phyloP scores from a whole-genome alignment of 2,329 filamentous ascomycete genomes.

The Ophiostoma novo-ulmi region DNA sequence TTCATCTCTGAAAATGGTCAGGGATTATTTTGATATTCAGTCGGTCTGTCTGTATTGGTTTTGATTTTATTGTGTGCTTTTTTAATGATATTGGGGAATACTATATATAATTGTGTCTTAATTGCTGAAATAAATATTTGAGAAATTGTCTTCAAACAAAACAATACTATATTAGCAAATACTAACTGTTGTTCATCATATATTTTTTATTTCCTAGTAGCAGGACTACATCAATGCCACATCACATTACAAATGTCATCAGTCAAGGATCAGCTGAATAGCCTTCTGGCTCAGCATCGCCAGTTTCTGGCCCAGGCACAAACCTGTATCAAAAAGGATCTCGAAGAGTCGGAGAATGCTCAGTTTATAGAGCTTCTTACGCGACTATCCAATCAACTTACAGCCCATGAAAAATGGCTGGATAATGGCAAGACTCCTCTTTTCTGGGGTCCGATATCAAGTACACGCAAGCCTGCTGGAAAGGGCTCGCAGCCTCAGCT shows the following conservation, averaged over 20 bases:
- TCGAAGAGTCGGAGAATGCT: neutral
- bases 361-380: neutral
- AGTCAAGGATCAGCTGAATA: neutral
- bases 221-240: neutral
- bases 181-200: neutral
- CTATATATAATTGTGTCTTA: too few relatives aligned
- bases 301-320: slow-evolving; percentile 16
- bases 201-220: neutral
- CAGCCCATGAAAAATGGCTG: slow-evolving; percentile 15
- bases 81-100: too few relatives aligned
- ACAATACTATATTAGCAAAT: neutral
- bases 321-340: slow-evolving; percentile 8
- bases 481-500: neutral
- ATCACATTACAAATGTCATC: neutral
- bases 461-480: neutral
- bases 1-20: too few relatives aligned
- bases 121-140: too few relatives aligned
- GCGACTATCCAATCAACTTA: neutral
- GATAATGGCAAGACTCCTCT: neutral
- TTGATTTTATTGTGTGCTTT: too few relatives aligned
- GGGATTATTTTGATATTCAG: neutral
- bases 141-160: too few relatives aligned
- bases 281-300: slow-evolving; percentile 16
- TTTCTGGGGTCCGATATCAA: slow-evolving; percentile 18
- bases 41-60: neutral